These are phyloP conservation scores for Nakazawaea molendinolei DNA, from an alignment of 805 yeast genomes.

Conservation along the genomic window DNA sequence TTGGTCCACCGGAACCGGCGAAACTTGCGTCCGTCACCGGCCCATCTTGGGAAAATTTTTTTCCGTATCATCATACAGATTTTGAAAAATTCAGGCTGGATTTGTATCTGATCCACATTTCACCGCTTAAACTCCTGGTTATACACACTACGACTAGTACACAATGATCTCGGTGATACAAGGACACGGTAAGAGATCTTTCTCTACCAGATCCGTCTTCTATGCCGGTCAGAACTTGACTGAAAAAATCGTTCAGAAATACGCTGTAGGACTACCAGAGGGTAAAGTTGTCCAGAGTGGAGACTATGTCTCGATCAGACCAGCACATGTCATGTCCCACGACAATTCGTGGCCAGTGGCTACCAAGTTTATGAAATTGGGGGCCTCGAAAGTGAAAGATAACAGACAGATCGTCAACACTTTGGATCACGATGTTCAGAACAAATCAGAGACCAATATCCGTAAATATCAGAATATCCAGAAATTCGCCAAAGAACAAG, in stretches of 20 bases:
- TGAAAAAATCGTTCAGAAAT: constrained; percentile 91
- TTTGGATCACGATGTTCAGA: constrained; percentile 96
- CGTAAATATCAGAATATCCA: constrained; percentile 85
- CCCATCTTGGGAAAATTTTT: not conserved
- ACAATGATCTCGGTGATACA: no score
- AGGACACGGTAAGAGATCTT: no score
- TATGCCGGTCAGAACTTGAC: constrained; percentile 74
- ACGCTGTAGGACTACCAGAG: constrained; percentile 79
- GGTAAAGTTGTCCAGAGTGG: constrained; percentile 78
- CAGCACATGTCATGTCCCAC: constrained; percentile 98
- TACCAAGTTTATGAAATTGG: constrained; percentile 88
- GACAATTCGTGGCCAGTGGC: constrained; percentile 99
- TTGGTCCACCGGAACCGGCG: not conserved
- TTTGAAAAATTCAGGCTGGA: not conserved
- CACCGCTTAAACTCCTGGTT: no score
- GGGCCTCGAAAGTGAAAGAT: constrained; percentile 77
- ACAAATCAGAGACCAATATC: constrained; percentile 81
- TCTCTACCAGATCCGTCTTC: constrained; percentile 9
- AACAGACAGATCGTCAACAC: constrained; percentile 93
- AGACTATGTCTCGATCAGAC: constrained; percentile 90
- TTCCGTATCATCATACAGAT: not conserved
- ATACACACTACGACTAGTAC: no score
- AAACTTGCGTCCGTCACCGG: not conserved
- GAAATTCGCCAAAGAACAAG: constrained; percentile 82
- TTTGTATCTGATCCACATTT: not conserved